phyloP scores from a whole-genome alignment of 202 grass and related monocot genomes.

The Schoenoplectus tabernaemontani region DNA sequence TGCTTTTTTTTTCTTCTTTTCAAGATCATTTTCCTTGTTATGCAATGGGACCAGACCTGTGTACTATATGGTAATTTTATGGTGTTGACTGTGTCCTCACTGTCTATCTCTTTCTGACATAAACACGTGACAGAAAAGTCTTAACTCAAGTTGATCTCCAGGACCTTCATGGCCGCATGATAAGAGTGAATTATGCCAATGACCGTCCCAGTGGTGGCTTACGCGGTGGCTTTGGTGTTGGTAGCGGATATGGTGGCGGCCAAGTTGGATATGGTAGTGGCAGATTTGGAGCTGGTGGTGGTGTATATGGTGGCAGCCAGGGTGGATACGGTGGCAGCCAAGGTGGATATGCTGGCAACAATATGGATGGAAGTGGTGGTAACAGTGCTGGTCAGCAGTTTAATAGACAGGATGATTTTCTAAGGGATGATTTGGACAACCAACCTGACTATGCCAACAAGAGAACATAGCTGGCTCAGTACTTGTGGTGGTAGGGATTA shows the following conservation, averaged over 20 bases:
- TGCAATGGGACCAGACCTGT: no score
- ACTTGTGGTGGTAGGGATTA: not conserved
- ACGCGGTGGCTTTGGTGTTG: constrained; percentile 14
- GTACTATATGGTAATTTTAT: not conserved
- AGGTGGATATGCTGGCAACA: constrained; percentile 12
- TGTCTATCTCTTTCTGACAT: not conserved
- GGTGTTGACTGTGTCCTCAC: not conserved
- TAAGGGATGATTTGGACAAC: constrained; percentile 22
- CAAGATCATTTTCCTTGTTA: not conserved
- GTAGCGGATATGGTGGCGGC: constrained; percentile 21
- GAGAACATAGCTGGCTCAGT: constrained; percentile 8
- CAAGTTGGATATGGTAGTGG: constrained; percentile 7
- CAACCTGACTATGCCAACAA: constrained; percentile 23
- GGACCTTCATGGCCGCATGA: constrained; percentile 68
- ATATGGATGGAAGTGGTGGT: not conserved
- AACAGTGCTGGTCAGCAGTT: constrained; percentile 8
- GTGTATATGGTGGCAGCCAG: constrained; percentile 4
- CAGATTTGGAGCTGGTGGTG: no score
- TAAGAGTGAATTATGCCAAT: constrained; percentile 61
- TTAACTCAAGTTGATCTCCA: constrained; percentile 25
- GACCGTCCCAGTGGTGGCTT: constrained; percentile 42
- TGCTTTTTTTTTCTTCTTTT: not conserved
- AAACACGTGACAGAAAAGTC: not conserved
- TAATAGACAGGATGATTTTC: constrained; percentile 39
- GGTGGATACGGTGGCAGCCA: constrained; percentile 30